Percentiles rank a stretch among this genome's conserved stretches.
Evolutionary conservation across 2,329 filamentous ascomycete genomes (phyloP).

Genomic region (Leptodontidium sp.): DNA sequence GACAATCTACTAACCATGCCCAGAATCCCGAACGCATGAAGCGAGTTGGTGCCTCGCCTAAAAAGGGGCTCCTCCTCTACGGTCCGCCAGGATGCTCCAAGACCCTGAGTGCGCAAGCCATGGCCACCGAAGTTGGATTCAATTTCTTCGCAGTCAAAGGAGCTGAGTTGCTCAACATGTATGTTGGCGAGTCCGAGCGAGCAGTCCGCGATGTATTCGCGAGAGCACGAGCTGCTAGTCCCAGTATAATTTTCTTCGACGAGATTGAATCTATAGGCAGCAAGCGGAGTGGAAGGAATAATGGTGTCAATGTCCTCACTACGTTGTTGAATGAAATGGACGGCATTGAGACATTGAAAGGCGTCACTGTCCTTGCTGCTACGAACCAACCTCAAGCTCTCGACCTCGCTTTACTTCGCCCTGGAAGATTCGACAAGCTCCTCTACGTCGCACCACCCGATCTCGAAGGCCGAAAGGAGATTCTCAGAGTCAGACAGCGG

Average conservation of each 20-base stretch:
- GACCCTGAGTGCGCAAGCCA: slow-evolving; percentile 88
- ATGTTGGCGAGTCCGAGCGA: slow-evolving; percentile 93
- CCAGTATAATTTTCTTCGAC: slow-evolving; percentile 96
- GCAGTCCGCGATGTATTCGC: slow-evolving; percentile 85
- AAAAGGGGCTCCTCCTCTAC: slow-evolving; percentile 87
- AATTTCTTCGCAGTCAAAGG: slow-evolving; percentile 97
- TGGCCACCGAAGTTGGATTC: slow-evolving; percentile 88
- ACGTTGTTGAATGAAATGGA: slow-evolving; percentile 96
- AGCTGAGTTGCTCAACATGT: slow-evolving; percentile 94
- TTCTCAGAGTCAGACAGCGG: slow-evolving; percentile 73
- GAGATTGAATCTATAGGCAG: slow-evolving; percentile 86
- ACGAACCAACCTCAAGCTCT: slow-evolving; percentile 90
- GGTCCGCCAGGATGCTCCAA: slow-evolving; percentile 95
- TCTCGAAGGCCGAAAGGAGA: slow-evolving; percentile 74
- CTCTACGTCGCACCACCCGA: slow-evolving; percentile 89
- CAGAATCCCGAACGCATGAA: slow-evolving; percentile 60
- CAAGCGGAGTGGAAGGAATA: slow-evolving; percentile 54
- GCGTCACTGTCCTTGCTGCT: slow-evolving; percentile 87
- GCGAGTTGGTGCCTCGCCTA: slow-evolving; percentile 62
- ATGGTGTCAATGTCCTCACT: slow-evolving; percentile 82
- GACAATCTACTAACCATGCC: slow-evolving; percentile 27
- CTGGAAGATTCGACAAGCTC: slow-evolving; percentile 84
- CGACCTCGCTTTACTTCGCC: slow-evolving; percentile 84
- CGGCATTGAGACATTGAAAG: slow-evolving; percentile 84
- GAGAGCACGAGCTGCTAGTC: slow-evolving; percentile 83